These are phyloP conservation scores for Neckera pumila DNA, from an alignment of 225 moss, liverwort and hornwort genomes.

Conservation along the genomic window DNA sequence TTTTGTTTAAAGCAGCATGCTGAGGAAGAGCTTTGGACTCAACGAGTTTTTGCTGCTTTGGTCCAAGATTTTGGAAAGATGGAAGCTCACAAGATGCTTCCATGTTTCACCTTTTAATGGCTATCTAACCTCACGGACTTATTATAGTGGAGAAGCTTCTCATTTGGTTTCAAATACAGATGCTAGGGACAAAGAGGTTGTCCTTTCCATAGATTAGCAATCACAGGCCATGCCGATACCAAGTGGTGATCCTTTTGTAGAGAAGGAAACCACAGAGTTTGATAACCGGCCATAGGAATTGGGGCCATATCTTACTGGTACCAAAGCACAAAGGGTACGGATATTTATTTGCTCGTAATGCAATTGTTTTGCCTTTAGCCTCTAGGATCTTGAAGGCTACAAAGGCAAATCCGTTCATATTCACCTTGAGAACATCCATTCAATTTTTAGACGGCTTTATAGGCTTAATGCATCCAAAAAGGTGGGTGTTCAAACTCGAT, in stretches of 20 bases:
- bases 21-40: no score
- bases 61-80: no score
- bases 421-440: no score
- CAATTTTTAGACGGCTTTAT: no score
- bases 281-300: background rate
- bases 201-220: background rate
- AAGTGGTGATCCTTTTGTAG: background rate
- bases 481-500: no score
- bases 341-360: background rate
- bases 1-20: no score
- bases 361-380: background rate
- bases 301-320: background rate
- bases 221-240: rapidly evolving
- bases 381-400: background rate
- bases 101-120: no score
- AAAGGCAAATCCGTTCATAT: background rate
- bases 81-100: no score
- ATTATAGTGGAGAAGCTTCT: background rate
- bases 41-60: no score
- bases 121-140: no score
- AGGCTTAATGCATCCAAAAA: no score
- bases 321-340: rapidly evolving
- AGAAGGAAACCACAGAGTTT: background rate
- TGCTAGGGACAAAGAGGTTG: rapidly evolving
- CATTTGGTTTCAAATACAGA: background rate